phyloP scores from a whole-genome alignment of 257 asterid genomes.

The Solanum virginianum region DNA sequence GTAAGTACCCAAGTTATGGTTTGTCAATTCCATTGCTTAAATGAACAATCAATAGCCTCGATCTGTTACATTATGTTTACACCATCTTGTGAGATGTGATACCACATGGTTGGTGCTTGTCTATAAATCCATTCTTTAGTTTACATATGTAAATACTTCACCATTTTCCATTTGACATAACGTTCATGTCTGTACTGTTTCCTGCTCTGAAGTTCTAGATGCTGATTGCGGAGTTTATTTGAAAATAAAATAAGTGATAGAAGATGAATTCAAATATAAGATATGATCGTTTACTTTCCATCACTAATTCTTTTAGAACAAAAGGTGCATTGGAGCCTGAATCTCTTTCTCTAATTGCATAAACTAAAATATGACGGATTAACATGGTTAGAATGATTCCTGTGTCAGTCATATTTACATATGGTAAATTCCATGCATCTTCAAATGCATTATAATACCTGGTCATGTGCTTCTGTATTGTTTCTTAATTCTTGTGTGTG shows the following conservation, averaged over 20 bases:
- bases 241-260: neutral
- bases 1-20: constrained; percentile 15
- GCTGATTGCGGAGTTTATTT: neutral
- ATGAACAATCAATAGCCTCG: neutral
- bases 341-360: neutral
- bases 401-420: neutral
- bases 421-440: neutral
- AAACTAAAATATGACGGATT: neutral
- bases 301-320: neutral
- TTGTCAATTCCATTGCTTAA: neutral
- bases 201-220: neutral
- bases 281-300: neutral
- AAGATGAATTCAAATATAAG: neutral
- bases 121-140: neutral
- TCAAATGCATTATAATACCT: neutral
- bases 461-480: neutral
- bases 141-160: neutral
- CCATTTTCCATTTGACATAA: neutral
- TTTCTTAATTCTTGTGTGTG: neutral
- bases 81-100: neutral
- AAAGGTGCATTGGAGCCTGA: neutral
- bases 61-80: neutral
- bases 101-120: neutral
- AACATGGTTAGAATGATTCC: neutral
- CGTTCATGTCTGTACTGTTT: neutral